These are phyloP conservation scores for Paralagenidium karlingii DNA, from an alignment of 352 stramenopile species.

Conservation along the genomic window DNA sequence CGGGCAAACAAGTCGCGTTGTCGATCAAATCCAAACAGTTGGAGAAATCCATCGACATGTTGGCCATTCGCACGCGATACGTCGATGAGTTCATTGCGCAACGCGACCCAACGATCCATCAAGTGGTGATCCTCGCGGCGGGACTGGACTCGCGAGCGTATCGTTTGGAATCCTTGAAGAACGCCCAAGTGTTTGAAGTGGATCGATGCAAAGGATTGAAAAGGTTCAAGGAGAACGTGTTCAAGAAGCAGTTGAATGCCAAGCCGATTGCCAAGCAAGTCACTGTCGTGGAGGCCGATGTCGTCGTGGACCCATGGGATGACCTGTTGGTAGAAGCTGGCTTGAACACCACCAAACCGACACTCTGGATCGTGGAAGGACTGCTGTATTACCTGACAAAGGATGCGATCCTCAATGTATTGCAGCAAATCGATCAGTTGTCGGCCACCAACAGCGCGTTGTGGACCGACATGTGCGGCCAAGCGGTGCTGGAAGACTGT, in stretches of 20 bases:
- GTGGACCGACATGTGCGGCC: slow-evolving; percentile 28
- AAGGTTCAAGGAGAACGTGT: slow-evolving; percentile 24
- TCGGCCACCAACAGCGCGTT: slow-evolving; percentile 29
- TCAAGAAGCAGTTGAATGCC: slow-evolving; percentile 16
- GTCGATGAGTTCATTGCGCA: slow-evolving; percentile 31
- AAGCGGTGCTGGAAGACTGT: slow-evolving; percentile 4
- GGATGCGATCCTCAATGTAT: slow-evolving; percentile 21
- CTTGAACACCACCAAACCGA: slow-evolving; percentile 28
- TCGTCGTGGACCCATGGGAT: slow-evolving; percentile 35
- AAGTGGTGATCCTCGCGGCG: slow-evolving; percentile 37
- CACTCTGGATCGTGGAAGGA: slow-evolving; percentile 41
- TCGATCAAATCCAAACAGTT: slow-evolving; percentile 1
- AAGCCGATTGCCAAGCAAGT: slow-evolving; percentile 17
- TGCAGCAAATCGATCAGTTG: slow-evolving; percentile 35
- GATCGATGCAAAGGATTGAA: slow-evolving; percentile 27
- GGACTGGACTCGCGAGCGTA: slow-evolving; percentile 39
- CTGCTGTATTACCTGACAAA: slow-evolving; percentile 30
- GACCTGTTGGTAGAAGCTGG: slow-evolving; percentile 15
- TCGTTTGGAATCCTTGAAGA: slow-evolving; percentile 19
- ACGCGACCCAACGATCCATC: slow-evolving; percentile 18
- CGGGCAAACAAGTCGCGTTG: slow-evolving; percentile 2
- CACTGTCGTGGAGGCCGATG: slow-evolving; percentile 26
- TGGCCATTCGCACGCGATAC: slow-evolving; percentile 26
- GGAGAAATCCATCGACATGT: slow-evolving; percentile 10
- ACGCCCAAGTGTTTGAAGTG: slow-evolving; percentile 32